phyloP scores from a whole-genome alignment of 1,139 yeast species.

The Zhuliangozyma parablackwelliae region DNA sequence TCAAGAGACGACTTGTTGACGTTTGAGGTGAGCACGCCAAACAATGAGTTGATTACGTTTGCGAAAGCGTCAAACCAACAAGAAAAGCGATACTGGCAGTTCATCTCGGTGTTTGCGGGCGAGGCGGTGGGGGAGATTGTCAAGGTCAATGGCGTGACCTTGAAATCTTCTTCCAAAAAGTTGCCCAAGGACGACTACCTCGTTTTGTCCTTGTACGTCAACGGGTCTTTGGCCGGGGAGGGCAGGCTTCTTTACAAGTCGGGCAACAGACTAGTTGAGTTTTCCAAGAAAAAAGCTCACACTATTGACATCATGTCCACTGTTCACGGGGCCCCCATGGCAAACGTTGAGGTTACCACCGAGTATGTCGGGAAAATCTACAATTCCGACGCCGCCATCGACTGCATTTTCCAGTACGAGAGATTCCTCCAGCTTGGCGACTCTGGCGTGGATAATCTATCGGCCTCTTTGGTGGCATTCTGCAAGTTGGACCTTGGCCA shows the following conservation, averaged over 20 bases:
- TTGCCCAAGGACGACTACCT: constrained; percentile 50
- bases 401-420: constrained; percentile 55
- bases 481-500: constrained; percentile 43
- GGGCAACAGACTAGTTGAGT: constrained; percentile 39
- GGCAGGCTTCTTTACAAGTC: constrained; percentile 42
- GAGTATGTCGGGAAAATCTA: constrained; percentile 68
- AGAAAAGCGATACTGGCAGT: constrained; percentile 58
- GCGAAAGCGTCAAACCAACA: constrained; percentile 67
- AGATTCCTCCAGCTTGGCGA: constrained; percentile 38
- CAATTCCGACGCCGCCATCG: constrained; percentile 58
- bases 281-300: constrained; percentile 33
- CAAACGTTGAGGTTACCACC: constrained; percentile 53
- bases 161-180: constrained; percentile 27
- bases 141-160: constrained; percentile 52
- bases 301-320: constrained; percentile 33
- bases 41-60: constrained; percentile 48
- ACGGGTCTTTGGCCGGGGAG: constrained; percentile 60
- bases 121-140: constrained; percentile 72
- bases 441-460: constrained; percentile 43
- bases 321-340: constrained; percentile 36
- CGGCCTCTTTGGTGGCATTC: constrained; percentile 35
- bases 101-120: constrained; percentile 70
- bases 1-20: constrained; percentile 39
- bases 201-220: constrained; percentile 55
- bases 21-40: constrained; percentile 44